Evolutionary conservation across 768 basidiomycete species (phyloP).

Genomic region (Boletus sp.): DNA sequence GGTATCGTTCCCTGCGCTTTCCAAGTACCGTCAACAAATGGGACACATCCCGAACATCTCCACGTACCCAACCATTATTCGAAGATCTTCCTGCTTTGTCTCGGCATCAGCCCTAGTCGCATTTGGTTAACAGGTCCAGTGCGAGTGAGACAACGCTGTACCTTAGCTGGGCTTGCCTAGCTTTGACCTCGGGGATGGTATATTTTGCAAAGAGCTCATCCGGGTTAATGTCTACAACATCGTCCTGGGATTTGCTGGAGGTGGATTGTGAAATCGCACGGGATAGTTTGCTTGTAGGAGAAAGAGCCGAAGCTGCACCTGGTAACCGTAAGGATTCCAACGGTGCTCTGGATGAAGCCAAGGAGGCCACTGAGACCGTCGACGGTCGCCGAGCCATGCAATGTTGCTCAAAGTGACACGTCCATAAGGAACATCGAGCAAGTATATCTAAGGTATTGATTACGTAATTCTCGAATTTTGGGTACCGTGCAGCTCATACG

Average conservation of each 20-base stretch:
- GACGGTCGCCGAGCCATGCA: conserved; percentile 43
- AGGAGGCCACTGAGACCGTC: conserved; percentile 31
- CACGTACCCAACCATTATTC: conserved; percentile 91
- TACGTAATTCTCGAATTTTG: conserved; percentile 21
- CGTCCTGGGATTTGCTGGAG: conserved; percentile 19
- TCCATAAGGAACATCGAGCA: neutral
- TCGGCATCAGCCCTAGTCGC: conserved; percentile 69
- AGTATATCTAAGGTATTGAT: conserved; percentile 1
- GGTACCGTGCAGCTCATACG: neutral
- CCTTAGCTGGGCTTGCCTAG: conserved; percentile 68
- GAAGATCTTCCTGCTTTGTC: conserved; percentile 82
- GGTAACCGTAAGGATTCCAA: conserved; percentile 10
- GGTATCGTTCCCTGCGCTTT: conserved; percentile 84
- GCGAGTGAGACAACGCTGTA: conserved; percentile 28
- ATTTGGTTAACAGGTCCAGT: conserved; percentile 1
- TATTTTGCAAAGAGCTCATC: conserved; percentile 74
- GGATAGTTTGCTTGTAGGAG: conserved; percentile 8
- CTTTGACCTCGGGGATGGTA: conserved; percentile 70
- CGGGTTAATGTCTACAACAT: conserved; percentile 44
- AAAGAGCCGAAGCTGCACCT: conserved; percentile 1
- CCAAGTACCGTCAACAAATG: conserved; percentile 39
- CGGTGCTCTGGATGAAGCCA: conserved; percentile 18
- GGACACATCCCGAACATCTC: neutral
- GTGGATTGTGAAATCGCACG: conserved; percentile 10
- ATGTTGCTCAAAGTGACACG: conserved; percentile 4